Conservation (phyloP, 352 stramenopile species). For the Globisporangium sylvaticum region DNA sequence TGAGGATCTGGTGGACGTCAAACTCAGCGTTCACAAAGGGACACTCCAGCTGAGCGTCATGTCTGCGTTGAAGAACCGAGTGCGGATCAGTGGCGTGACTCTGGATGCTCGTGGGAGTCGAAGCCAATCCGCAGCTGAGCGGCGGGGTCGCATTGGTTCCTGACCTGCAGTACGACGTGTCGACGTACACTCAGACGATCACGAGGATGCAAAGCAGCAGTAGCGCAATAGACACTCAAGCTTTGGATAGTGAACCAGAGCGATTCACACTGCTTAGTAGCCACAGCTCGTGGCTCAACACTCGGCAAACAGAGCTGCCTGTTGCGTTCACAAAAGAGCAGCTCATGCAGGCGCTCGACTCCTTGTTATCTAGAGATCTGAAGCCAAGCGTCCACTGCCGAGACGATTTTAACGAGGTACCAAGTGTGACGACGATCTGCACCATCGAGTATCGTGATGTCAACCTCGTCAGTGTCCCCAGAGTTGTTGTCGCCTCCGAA, state of each 20-base stretch:
- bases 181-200: conserved; percentile 13
- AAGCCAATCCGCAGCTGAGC: not conserved
- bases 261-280: conserved; percentile 5
- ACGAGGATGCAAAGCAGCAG: not conserved
- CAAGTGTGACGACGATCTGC: not conserved
- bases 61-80: conserved; percentile 3
- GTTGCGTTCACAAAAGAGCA: not conserved
- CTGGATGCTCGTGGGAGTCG: conserved; percentile 24
- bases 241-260: not conserved
- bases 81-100: conserved; percentile 2
- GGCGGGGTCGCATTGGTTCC: not conserved
- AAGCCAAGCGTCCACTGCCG: not conserved
- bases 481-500: not conserved
- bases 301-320: not conserved
- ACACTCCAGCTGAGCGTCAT: conserved; percentile 6
- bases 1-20: not conserved
- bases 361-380: not conserved
- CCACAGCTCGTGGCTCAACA: conserved; percentile 9
- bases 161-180: not conserved
- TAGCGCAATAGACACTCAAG: not conserved
- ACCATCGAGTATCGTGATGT: conserved; percentile 5
- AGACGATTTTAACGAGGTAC: not conserved
- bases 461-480: not conserved
- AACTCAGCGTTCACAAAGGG: not conserved
- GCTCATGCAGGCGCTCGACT: conserved; percentile 3